Conservation (phyloP, 768 basidiomycete genomes). For the Obba rivulosa region DNA sequence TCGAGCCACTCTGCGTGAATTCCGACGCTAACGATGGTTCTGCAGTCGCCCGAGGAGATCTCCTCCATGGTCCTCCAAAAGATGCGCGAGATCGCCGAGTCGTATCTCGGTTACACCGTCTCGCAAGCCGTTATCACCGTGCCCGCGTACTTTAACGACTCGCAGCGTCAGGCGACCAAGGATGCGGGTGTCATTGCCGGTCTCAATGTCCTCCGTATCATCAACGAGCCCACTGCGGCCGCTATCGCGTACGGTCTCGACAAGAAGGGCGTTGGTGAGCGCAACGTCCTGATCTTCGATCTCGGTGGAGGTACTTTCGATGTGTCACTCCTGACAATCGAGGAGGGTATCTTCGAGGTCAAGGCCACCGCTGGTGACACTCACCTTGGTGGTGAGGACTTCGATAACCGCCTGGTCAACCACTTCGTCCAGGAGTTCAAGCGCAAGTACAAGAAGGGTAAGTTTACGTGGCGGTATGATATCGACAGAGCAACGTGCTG, state of each 20-base stretch:
- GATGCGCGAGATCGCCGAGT: constrained; percentile 98
- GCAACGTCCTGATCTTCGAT: constrained; percentile 97
- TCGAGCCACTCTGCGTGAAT: not conserved
- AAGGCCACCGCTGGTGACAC: constrained; percentile 98
- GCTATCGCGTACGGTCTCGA: constrained; percentile 99
- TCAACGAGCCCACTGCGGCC: constrained; percentile 98
- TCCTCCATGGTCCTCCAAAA: constrained; percentile 96
- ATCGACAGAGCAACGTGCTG: constrained; percentile 1
- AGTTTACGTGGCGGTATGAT: constrained; percentile 14
- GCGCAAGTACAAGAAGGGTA: constrained; percentile 94
- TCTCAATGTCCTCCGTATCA: constrained; percentile 94
- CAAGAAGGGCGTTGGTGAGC: constrained; percentile 86
- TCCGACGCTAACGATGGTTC: constrained; percentile 21
- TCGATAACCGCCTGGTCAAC: constrained; percentile 96
- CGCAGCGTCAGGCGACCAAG: constrained; percentile 97
- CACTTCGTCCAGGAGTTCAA: constrained; percentile 97
- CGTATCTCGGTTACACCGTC: constrained; percentile 82
- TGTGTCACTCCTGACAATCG: constrained; percentile 93
- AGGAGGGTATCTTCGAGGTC: constrained; percentile 97
- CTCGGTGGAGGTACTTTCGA: constrained; percentile 98
- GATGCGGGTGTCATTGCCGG: constrained; percentile 95
- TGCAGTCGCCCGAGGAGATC: constrained; percentile 89
- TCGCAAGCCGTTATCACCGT: constrained; percentile 94
- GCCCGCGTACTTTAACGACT: constrained; percentile 99
- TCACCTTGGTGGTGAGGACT: constrained; percentile 97